Evolutionary conservation across 2,329 filamentous ascomycete species (phyloP).

Genomic region (Neonectria hederae): DNA sequence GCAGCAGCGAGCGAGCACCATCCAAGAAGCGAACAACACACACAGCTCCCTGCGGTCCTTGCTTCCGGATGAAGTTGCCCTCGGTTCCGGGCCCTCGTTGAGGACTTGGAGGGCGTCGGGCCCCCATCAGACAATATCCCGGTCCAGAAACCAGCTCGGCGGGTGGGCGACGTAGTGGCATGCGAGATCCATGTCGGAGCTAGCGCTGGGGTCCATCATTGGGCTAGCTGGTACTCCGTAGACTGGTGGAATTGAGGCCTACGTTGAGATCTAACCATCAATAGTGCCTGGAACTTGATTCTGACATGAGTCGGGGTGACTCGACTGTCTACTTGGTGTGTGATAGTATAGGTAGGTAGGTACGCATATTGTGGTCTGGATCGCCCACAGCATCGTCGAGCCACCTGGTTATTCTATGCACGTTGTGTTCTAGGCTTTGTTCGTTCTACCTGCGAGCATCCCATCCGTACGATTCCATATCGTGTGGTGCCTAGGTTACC

Average conservation of each 20-base stretch:
- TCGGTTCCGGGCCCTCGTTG: slow-evolving; percentile 9
- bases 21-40: background rate
- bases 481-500: background rate
- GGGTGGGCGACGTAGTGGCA: slow-evolving; percentile 25
- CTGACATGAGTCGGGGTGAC: background rate
- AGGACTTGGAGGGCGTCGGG: too few species aligned
- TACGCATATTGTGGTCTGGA: background rate
- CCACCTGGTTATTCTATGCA: slow-evolving; percentile 17
- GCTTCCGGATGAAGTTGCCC: slow-evolving; percentile 14
- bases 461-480: background rate
- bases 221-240: background rate
- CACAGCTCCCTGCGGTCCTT: slow-evolving; percentile 12
- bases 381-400: slow-evolving; percentile 10
- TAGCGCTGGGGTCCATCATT: slow-evolving; percentile 30
- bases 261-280: slow-evolving; percentile 14
- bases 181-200: slow-evolving; percentile 27
- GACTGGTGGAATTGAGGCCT: slow-evolving; percentile 16
- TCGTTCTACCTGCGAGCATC: too few species aligned
- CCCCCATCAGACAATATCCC: slow-evolving; percentile 18
- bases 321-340: background rate
- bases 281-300: background rate
- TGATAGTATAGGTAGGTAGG: background rate
- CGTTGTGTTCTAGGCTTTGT: slow-evolving; percentile 7
- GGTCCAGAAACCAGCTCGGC: slow-evolving; percentile 20
- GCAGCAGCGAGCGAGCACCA: slow-evolving; percentile 4